phyloP scores from a whole-genome alignment of 495 filamentous ascomycete species.

The Penicillium odoratum region DNA sequence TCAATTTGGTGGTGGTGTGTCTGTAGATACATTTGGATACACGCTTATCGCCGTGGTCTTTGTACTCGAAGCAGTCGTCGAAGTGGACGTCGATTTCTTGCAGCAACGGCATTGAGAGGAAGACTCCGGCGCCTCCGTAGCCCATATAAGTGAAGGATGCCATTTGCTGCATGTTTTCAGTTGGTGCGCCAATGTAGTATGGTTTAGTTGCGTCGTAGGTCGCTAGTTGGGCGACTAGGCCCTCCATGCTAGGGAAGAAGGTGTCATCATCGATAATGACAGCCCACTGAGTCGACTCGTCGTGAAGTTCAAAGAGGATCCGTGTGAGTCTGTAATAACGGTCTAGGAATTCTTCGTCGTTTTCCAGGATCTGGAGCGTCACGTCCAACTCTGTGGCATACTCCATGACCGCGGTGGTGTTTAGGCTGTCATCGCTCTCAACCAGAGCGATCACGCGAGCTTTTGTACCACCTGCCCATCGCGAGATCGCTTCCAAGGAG shows the following conservation, averaged over 20 bases:
- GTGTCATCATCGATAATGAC: conserved; percentile 61
- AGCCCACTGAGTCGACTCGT: conserved; percentile 46
- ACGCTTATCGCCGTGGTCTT: conserved; percentile 27
- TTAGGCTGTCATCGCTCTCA: conserved; percentile 9
- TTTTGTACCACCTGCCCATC: conserved; percentile 51
- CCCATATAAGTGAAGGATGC: conserved; percentile 33
- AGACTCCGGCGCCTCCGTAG: conserved; percentile 51
- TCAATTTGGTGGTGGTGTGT: conserved; percentile 38
- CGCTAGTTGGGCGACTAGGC: conserved; percentile 32
- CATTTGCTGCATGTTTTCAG: conserved; percentile 39
- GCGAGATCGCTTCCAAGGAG: conserved; percentile 44
- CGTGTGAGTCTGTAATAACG: conserved; percentile 53
- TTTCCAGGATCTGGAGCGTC: conserved; percentile 41
- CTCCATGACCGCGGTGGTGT: conserved; percentile 4
- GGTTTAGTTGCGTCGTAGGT: conserved; percentile 33
- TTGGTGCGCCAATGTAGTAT: conserved; percentile 47
- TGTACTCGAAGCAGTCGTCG: conserved; percentile 20
- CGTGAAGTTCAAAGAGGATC: conserved; percentile 35
- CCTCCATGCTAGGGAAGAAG: conserved; percentile 45
- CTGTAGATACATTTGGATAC: conserved; percentile 41
- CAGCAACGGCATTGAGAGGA: conserved; percentile 40
- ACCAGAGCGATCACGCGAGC: conserved; percentile 45
- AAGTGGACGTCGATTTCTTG: conserved; percentile 26
- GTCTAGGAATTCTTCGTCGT: conserved; percentile 32
- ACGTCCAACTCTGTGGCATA: conserved; percentile 30